These are phyloP conservation scores for Acer campestre DNA, from an alignment of 345 rosid species.

Conservation along the genomic window DNA sequence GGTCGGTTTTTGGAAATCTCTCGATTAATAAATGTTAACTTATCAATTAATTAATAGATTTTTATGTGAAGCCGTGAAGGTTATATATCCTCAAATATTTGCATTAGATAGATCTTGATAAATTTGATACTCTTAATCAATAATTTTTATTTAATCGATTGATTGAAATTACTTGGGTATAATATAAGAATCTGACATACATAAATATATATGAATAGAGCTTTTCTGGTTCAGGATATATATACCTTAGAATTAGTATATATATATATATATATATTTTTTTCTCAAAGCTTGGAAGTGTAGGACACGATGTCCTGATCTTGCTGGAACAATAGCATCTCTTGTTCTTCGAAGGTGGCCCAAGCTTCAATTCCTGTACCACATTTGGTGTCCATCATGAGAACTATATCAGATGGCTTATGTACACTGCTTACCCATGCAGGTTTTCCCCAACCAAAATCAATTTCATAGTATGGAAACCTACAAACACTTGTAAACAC, in stretches of 20 bases:
- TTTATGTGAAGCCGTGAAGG: no score
- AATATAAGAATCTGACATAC: not conserved
- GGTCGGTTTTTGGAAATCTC: no score
- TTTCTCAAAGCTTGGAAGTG: not conserved
- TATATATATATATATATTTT: no score
- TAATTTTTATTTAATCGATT: no score
- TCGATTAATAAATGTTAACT: no score
- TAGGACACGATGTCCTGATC: slow-evolving; percentile 16
- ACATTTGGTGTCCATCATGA: slow-evolving; percentile 41
- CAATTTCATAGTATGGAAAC: slow-evolving; percentile 43
- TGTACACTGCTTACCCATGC: slow-evolving; percentile 35
- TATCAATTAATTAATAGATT: no score
- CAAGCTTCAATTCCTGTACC: slow-evolving; percentile 52
- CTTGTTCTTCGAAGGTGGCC: slow-evolving; percentile 33
- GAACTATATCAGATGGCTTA: slow-evolving; percentile 29
- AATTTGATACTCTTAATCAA: no score
- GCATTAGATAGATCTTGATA: no score
- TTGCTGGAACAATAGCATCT: slow-evolving; percentile 19
- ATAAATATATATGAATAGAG: no score
- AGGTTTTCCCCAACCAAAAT: slow-evolving; percentile 71
- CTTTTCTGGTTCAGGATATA: no score
- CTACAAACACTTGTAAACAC: slow-evolving; percentile 37
- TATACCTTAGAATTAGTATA: no score
- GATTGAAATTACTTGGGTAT: not conserved
- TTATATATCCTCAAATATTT: no score